Evolutionary conservation across 768 basidiomycete species (phyloP), one percentile per base, ranked within the genome.

Genomic region (Agaricus blazei): DNA sequence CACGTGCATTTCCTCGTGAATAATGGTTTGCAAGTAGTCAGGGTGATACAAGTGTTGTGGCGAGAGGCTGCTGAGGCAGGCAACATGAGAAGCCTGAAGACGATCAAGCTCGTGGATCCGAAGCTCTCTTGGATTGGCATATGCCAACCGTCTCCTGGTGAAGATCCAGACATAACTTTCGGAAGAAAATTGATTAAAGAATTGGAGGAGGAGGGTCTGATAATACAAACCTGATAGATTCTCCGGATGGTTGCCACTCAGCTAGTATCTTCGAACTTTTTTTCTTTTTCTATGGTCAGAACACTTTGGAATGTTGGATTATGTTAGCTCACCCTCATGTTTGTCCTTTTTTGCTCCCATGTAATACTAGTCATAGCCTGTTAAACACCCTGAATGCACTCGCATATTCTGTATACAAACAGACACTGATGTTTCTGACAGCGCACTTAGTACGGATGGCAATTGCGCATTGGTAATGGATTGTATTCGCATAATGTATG

Each of bases 91-190:
- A 43, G 28, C 19, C 34, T 55, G 23, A 48, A 31, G 40, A 7
- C 24, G 8, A 55, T 55, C 29, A 55, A 41, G 28, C 24, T 55
- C 23, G 28, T 55, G 29, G 54, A 55, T 15, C 54, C 54, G 3
- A 55, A 55, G 27, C 11, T 48, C n/a, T 55, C 46, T 4, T 55
- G 54, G 54, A 55, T 48, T 29, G 47, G 54, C 27, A 48, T 48
- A 29, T 48, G 46, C 23, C 38, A 55, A 19, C 37, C 46, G 19
- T 55, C 54, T 2, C 26, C 28, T 27, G 11, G n/a, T 11, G 54
- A 55, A 40, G 54, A 55, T 48, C 47, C 47, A 19, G 54, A 55
- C 3, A 48, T 55, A 3, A 48, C 54, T 5, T 38, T 40, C 7
- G 46, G 45, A 1, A 38, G 46, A 24, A 42, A 14, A 28, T 26